Percentiles rank a stretch among this genome's conserved stretches.
phyloP scores from a whole-genome alignment of 2,329 filamentous ascomycete species.

The Epichloe gansuensis region DNA sequence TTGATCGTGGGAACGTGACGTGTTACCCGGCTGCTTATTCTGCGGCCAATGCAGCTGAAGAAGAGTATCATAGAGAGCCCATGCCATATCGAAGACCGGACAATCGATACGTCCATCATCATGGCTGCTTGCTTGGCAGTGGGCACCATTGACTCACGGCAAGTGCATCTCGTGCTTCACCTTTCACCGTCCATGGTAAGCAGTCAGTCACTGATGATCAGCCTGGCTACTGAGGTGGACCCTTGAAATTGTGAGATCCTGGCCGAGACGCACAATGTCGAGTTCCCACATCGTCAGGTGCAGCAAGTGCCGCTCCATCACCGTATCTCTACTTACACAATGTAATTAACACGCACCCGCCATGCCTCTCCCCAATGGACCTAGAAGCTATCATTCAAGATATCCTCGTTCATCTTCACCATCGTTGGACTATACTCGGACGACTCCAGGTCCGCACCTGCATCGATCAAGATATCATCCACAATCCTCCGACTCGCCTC shows the following conservation, averaged over 20 bases:
- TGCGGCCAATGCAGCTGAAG: neutral
- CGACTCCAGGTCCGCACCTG: conserved; percentile 48
- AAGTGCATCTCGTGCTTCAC: neutral
- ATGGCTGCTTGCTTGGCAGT: neutral
- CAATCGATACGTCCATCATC: neutral
- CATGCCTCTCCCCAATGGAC: neutral
- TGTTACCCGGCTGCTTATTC: neutral
- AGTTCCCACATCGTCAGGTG: neutral
- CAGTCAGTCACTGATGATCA: too few species aligned
- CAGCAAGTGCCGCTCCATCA: neutral
- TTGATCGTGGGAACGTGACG: neutral
- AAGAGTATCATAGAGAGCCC: neutral
- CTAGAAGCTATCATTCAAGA: conserved; percentile 51
- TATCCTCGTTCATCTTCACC: conserved; percentile 52
- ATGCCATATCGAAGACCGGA: too few species aligned
- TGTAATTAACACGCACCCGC: too few species aligned
- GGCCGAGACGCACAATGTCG: too few species aligned
- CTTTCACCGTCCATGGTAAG: neutral
- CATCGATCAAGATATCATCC: conserved; percentile 65
- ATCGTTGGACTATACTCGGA: conserved; percentile 52
- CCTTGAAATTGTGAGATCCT: too few species aligned
- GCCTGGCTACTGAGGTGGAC: too few species aligned
- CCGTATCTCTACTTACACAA: too few species aligned
- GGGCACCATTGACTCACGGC: neutral
- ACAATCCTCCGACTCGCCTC: conserved; percentile 75